Base-by-base conservation (phyloP, 2,329 filamentous ascomycete species). In the Westerdykella ornata region DNA sequence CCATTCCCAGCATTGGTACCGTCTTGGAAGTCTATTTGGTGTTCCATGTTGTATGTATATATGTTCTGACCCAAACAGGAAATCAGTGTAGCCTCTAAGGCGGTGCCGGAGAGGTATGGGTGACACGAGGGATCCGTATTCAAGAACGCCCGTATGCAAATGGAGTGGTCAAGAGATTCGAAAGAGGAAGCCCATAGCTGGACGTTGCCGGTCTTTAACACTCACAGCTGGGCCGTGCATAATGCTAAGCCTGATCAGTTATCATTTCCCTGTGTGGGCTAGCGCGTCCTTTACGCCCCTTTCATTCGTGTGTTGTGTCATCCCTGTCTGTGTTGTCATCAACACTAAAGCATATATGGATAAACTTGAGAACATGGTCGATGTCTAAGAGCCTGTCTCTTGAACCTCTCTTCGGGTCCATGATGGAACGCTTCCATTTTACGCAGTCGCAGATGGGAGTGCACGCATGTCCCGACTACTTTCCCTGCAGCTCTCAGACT, bases 151-250 rank as follows among this genome's bases (percentile, higher is more conserved):
- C 35, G 13, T 33, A 34, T 18, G 41, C 41, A 37, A 14, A 17
- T 40, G 32, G 22, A 39, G 38, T 40, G 33, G 30, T 15, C 30
- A 18, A 18, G 14, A 43, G 34, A 15, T 20, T 36, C 44, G 15
- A 41, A 44, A 47, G 29, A 26, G 44, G 44, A 47, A 47, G 38
- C 32, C 28, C 30, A 44, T 47, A 47, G 44, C 18, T 38, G 33
- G 37, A 18, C 31, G 22, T 34, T 13, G 9, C 18, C n/a, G 35
- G 16, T 13, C 26, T 47, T 41, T 41, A 41, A 47, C 41, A 41
- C 30, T 2, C 16, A 14, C 16, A 33, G 16, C n/a, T 15, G 30
- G 30, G 30, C 30, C 16, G 16, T 17, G 16, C n/a, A 15, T 33
- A 33, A 17, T 8, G 30, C 22, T 26, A 26, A 33, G 5, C 30